Base-by-base conservation (phyloP, 208 protist genomes). In the Trypanosoma caninum region DNA sequence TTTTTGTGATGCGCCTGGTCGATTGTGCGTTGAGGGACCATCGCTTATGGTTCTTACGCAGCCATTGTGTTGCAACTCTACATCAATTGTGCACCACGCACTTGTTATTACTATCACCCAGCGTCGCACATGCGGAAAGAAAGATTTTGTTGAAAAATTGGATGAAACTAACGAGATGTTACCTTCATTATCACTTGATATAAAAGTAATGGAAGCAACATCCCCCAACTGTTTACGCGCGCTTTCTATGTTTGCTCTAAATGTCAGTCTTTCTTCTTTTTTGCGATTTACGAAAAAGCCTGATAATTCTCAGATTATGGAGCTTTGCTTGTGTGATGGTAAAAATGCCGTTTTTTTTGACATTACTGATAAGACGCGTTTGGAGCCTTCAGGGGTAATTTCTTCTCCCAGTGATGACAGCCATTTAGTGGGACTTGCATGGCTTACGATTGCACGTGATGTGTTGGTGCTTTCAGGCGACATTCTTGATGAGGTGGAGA, bases 251-350 rank as follows among this genome's bases (percentile, higher is more conserved):
- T 27, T 69, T 44, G 38, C n/a, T 18, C 25, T 35, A n/a, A 25
- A 18, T 2, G 35, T 55, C n/a, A 47, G 7, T 45, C 14, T 69
- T 27, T 6, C 56, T 51, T 34, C 53, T 23, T 46, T 33, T 25
- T n/a, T 61, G n/a, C 52, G 62, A 25, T 37, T 13, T 51, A 27
- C 35, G 16, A 22, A 23, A 10, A 0, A 13, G 20, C 16, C 7
- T 22, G 54, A 16, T 33, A 27, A n/a, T 20, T 28, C 38, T 22
- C 25, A 45, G 0, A 34, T 38, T 57, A 34, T 8, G 20, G 48
- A 59, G 38, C 52, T 69, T 18, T 60, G 62, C 14, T 40, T 69
- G 13, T 69, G 14, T 61, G 62, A 61, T 37, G 54, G 45, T 16
- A 47, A 46, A 14, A 13, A 34, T 20, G 53, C 54, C 10, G 20